Base-by-base conservation (phyloP, 2,329 filamentous ascomycete species). In the Orbilia quercus region DNA sequence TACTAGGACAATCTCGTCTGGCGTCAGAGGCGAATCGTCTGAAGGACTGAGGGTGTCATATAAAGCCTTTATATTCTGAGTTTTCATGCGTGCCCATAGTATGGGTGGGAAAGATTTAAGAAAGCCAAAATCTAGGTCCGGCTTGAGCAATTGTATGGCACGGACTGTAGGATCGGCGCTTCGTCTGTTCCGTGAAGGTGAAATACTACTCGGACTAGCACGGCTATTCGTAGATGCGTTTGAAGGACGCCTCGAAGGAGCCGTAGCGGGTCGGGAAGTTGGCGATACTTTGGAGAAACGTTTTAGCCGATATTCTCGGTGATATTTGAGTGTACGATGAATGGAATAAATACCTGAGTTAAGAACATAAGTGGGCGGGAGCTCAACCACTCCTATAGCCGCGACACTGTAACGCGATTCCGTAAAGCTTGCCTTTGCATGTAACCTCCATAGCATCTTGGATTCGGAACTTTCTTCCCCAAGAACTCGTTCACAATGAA, bases 401-500 rank as follows among this genome's bases (percentile, higher is more conserved):
- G 22, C 54, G 2, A 31, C 18, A 22, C 28, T 54, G 34, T 18
- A 22, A 16, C 14, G 34, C n/a, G 23, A 9, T 20, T 36, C 16
- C 23, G 34, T 18, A 11, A 54, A 54, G 12, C 28, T 31, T 3
- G 47, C 47, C 25, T 44, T 64, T 1, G 7, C 6, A 28, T 54
- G 12, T 5, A 64, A 36, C n/a, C 48, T 47, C 48, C 34, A 31
- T 20, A 64, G 36, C 11, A 54, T 20, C 34, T 47, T 25, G 2
- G 11, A 64, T 23, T 64, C 59, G n/a, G 25, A 2, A 14, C 59
- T 64, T 23, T 45, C 59, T 12, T 55, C 16, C 42, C 59, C 59
- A 16, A 64, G 25, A 6, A 54, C 59, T 12, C 25, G 31, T n/a
- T 54, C 38, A 18, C 36, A 64, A 31, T 55, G 28, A 14, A 53